Base-by-base conservation (phyloP, 352 stramenopile species). In the Pythium brachiatum region DNA sequence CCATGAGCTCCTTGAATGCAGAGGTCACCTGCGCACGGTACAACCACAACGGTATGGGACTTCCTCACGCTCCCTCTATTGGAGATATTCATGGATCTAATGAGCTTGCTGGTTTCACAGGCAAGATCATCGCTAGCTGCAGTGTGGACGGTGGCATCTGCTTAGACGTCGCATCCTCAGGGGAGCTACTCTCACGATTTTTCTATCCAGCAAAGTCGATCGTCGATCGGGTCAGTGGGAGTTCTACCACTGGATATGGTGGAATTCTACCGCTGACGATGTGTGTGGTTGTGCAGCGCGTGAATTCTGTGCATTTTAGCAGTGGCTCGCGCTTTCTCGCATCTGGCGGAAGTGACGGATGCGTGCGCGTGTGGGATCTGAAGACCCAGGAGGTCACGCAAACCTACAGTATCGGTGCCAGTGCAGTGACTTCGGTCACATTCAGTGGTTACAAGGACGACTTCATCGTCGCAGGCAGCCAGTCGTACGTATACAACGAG, bases 391-490 rank as follows among this genome's bases (percentile, higher is more conserved):
- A 90, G 47, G 60, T 89, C 32, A 83, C 75, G 36, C 81, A 92
- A 62, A 75, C 63, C 20, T 90, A 89, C 59, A 78, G 63, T 48
- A 74, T 87, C 55, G 85, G 81, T 54, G 70, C 79, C 13, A 92
- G 78, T 38, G 64, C 75, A 21, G 72, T 92, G 63, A 86, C 75
- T 3, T 86, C 70, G 8, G 77, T 92, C 23, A 66, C 75, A 0
- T 92, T 92, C 50, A 85, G 75, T 36, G 83, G 83, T 18, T 85
- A 86, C 66, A 89, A 88, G 54, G 80, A 92, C 61, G 83, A 92
- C 41, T 76, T 77, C 36, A 74, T 90, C 21, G 76, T 88, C n/a
- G 79, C 75, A 16, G 82, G 82, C n/a, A 89, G 72, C 59, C 75
- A 80, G 18, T 86, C 76, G 82, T 89, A 68, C 26, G 46, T 65